Conservation (phyloP, 23 red algal species). For the Gracilariopsis chorda region DNA sequence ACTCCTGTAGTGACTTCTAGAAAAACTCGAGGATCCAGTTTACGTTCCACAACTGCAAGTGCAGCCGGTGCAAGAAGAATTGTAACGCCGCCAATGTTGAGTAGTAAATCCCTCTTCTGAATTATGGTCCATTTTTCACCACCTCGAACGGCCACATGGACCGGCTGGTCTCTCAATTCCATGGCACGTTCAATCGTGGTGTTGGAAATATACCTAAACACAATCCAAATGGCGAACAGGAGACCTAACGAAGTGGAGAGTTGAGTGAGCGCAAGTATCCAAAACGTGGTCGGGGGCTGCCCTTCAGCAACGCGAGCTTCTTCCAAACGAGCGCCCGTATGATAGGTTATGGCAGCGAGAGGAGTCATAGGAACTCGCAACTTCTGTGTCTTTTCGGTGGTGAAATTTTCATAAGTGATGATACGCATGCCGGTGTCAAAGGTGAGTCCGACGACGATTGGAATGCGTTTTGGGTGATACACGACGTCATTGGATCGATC, state of each 20-base stretch:
- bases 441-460: slow-evolving; percentile 12
- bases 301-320: slow-evolving; percentile 8
- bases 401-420: not conserved
- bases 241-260: not conserved
- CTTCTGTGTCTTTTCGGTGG: not conserved
- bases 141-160: not conserved
- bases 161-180: not conserved
- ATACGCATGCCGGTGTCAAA: slow-evolving; percentile 37
- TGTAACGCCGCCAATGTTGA: slow-evolving; percentile 1
- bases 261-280: not conserved
- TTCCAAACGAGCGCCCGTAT: slow-evolving; percentile 24
- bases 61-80: slow-evolving; percentile 20
- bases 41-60: not conserved
- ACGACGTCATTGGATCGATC: slow-evolving; percentile 4
- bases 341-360: slow-evolving; percentile 17
- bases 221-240: slow-evolving; percentile 7
- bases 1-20: slow-evolving; percentile 10
- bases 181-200: not conserved
- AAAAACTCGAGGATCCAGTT: slow-evolving; percentile 17
- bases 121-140: not conserved
- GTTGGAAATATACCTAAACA: not conserved
- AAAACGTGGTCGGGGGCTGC: not conserved
- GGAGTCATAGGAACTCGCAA: slow-evolving; percentile 38
- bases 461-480: slow-evolving; percentile 9
- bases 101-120: not conserved